phyloP scores from a whole-genome alignment of 2,329 filamentous ascomycete species.

The Raffaelea albimanens region DNA sequence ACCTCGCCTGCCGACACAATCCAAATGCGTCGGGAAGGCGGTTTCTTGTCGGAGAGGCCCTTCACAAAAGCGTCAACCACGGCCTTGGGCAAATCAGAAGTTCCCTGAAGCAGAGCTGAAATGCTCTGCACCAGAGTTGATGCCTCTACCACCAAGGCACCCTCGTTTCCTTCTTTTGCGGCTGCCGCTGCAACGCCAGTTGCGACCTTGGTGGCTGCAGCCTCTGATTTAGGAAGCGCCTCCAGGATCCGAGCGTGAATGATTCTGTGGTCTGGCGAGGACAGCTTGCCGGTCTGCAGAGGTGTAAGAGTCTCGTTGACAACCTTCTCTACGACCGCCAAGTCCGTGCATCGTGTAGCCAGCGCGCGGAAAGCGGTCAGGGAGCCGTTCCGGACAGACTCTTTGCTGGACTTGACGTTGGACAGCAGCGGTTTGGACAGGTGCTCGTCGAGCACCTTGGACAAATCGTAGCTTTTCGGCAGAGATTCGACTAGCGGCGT shows the following conservation, averaged over 20 bases:
- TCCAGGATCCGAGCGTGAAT: constrained; percentile 75
- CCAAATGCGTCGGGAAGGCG: constrained; percentile 71
- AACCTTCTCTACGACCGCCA: constrained; percentile 53
- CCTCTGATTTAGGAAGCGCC: constrained; percentile 48
- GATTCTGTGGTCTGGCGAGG: constrained; percentile 75
- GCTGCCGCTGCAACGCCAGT: constrained; percentile 58
- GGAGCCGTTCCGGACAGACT: constrained; percentile 64
- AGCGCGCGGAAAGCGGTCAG: constrained; percentile 64
- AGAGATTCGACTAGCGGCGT: constrained; percentile 64
- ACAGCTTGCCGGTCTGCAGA: constrained; percentile 73
- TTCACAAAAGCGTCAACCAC: constrained; percentile 66
- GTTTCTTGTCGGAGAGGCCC: constrained; percentile 77
- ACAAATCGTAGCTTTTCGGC: constrained; percentile 64
- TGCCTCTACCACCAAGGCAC: constrained; percentile 67
- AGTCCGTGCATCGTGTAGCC: constrained; percentile 51
- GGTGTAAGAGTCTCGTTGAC: constrained; percentile 70
- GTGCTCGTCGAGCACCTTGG: constrained; percentile 58
- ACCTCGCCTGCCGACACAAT: constrained; percentile 63
- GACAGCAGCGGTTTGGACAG: constrained; percentile 82
- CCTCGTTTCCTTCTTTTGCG: constrained; percentile 81
- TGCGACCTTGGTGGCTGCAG: constrained; percentile 57
- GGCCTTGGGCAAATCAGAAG: constrained; percentile 52
- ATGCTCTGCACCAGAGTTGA: constrained; percentile 59
- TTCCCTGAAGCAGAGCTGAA: constrained; percentile 50
- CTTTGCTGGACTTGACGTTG: constrained; percentile 85